Evolutionary conservation across 805 yeast species (phyloP).

Genomic region (Zygotorulaspora sp.): DNA sequence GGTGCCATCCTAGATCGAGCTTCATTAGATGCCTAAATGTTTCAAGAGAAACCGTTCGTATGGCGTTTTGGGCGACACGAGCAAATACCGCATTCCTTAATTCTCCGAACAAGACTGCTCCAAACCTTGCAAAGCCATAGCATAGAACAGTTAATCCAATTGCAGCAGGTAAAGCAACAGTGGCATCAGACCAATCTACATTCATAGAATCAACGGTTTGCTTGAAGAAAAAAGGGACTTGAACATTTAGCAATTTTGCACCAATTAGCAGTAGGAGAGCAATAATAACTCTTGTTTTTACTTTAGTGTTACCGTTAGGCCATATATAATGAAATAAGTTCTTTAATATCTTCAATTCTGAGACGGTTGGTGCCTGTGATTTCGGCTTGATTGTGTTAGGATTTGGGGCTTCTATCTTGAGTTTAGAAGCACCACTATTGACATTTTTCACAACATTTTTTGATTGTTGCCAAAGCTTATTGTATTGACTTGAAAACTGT

Average conservation of each 20-base stretch:
- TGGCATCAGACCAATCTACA: constrained; percentile 70
- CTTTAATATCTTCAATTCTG: constrained; percentile 50
- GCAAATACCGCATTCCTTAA: constrained; percentile 94
- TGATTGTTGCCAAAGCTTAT: constrained; percentile 4
- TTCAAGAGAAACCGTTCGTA: constrained; percentile 79
- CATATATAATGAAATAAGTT: constrained; percentile 68
- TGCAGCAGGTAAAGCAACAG: constrained; percentile 49
- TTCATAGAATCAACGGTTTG: constrained; percentile 89
- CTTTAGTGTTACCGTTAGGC: constrained; percentile 69
- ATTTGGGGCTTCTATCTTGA: constrained; percentile 13
- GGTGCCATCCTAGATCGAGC: constrained; percentile 84
- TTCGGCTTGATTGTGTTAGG: constrained; percentile 8
- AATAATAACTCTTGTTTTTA: constrained; percentile 65
- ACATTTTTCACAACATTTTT: neutral
- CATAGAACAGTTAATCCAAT: constrained; percentile 71
- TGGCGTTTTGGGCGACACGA: constrained; percentile 90
- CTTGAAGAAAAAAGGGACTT: constrained; percentile 93
- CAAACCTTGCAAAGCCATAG: constrained; percentile 91
- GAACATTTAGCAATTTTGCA: constrained; percentile 84
- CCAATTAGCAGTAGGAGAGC: constrained; percentile 72
- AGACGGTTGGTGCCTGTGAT: constrained; percentile 31
- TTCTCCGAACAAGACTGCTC: constrained; percentile 92
- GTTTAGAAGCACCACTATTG: neutral
- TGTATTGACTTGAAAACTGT: neutral
- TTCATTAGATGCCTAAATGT: constrained; percentile 80